Evolutionary conservation across 495 filamentous ascomycete species (phyloP).

Genomic region (Aspergillus heteromorphus): DNA sequence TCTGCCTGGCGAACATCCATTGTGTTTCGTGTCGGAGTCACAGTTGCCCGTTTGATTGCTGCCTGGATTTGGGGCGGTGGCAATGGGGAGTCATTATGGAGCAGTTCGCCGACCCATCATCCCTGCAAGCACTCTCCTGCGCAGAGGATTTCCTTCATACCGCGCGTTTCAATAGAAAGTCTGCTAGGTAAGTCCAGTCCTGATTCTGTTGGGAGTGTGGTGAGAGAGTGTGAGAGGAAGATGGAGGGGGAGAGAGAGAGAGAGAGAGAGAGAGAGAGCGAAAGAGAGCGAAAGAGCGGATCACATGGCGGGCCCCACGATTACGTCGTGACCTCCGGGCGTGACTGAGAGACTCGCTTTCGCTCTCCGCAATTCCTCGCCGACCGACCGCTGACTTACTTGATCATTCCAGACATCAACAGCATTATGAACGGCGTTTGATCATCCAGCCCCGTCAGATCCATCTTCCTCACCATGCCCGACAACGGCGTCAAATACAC

Average conservation of each 20-base stretch:
- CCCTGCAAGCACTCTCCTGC: background rate
- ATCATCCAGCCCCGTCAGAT: background rate
- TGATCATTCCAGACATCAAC: background rate
- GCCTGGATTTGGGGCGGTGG: slow-evolving; percentile 15
- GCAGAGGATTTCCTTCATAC: background rate
- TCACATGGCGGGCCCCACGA: slow-evolving; percentile 12
- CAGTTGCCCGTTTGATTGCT: slow-evolving; percentile 9
- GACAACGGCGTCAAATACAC: slow-evolving; percentile 32
- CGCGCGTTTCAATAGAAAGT: background rate
- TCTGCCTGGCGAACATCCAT: background rate
- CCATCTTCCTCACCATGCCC: slow-evolving; percentile 19
- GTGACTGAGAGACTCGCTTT: slow-evolving; percentile 6
- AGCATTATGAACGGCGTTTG: background rate
- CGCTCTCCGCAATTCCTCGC: background rate
- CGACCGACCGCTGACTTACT: background rate
- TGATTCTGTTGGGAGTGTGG: slow-evolving; percentile 3
- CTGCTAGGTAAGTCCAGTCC: background rate
- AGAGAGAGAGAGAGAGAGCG: too few species aligned
- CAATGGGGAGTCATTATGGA: slow-evolving; percentile 1
- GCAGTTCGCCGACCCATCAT: background rate
- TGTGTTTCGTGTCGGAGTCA: background rate
- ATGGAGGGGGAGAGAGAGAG: too few species aligned
- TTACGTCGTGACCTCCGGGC: slow-evolving; percentile 14
- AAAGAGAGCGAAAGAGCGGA: too few species aligned
- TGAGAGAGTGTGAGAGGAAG: too few species aligned